phyloP scores from a whole-genome alignment of 192 early-diverging fungal genomes.

The Gaertneriomyces sp. region DNA sequence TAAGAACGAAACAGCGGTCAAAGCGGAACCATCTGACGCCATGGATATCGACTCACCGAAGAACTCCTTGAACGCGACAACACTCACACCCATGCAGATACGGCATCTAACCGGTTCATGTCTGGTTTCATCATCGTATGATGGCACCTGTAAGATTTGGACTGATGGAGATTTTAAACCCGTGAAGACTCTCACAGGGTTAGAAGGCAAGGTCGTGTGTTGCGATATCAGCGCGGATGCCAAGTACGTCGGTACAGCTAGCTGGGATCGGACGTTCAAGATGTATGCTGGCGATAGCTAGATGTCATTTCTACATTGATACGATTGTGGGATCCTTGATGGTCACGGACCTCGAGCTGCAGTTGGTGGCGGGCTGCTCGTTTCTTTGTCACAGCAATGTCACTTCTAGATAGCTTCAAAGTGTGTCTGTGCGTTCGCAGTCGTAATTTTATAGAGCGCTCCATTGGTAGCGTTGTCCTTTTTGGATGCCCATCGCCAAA shows the following conservation, averaged over 20 bases:
- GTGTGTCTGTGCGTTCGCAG: slow-evolving; percentile 54
- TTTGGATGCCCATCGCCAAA: slow-evolving; percentile 59
- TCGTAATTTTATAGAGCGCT: slow-evolving; percentile 59
- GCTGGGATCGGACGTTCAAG: slow-evolving; percentile 95
- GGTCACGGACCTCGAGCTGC: too few relatives aligned
- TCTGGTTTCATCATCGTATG: slow-evolving; percentile 77
- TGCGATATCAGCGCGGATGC: slow-evolving; percentile 81
- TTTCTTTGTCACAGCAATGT: too few relatives aligned
- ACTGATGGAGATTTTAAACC: slow-evolving; percentile 90
- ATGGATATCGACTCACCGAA: slow-evolving; percentile 24
- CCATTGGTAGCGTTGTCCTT: slow-evolving; percentile 49
- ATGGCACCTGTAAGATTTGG: slow-evolving; percentile 91
- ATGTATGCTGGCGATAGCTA: slow-evolving; percentile 49
- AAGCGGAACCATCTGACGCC: slow-evolving; percentile 21
- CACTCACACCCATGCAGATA: slow-evolving; percentile 19
- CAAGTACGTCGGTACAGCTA: slow-evolving; percentile 77
- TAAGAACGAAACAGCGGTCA: slow-evolving; percentile 19
- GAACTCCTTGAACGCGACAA: slow-evolving; percentile 6
- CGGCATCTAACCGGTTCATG: slow-evolving; percentile 62
- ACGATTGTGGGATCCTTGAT: too few relatives aligned
- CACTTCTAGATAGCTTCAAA: slow-evolving; percentile 32
- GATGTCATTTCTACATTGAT: not conserved
- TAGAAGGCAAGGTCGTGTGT: slow-evolving; percentile 86
- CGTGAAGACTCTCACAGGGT: slow-evolving; percentile 78
- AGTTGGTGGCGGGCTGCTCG: too few relatives aligned